Evolutionary conservation across 495 filamentous ascomycete genomes (phyloP), one percentile per base, ranked within the genome.

Genomic region (Bacidia rubella): DNA sequence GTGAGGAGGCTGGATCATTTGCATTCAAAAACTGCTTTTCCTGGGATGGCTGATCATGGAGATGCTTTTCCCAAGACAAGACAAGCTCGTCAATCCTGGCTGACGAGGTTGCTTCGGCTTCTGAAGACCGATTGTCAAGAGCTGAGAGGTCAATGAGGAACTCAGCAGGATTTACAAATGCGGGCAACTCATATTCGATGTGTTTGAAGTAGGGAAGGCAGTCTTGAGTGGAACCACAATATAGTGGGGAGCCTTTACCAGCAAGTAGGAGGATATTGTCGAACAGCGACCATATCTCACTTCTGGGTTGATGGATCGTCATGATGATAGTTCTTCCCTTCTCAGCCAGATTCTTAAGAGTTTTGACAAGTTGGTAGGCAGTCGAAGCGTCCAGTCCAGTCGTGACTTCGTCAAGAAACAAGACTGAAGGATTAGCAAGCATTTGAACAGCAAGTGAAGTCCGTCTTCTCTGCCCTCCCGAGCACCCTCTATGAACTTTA

Each of bases 381-480:
- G 77, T 83, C 11, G 82, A 83, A 7, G 83, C 80, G 66, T 87
- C 83, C 11, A 87, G 67, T 0, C 82, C 83, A 5, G 84, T 86
- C 0, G 84, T 88, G 0, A 84, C 82, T 57, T 88, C 84, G 51
- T 88, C 84, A 12, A 84, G 71, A 58, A 86, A 87, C 9, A 88
- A 59, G 5, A 87, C 75, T 12, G 80, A 85, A 2, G 84, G 83
- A 57, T 86, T 88, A 1, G 82, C 74, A 26, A 88, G 68, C 51
- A 87, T 70, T 63, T 87, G 84, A 21, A 88, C 83, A 11, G 82
- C 84, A 54, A 88, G 81, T 52, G 79, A 83, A 1, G 77, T 79
- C 47, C 84, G 71, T 55, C 84, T 72, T 66, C 85, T 87, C 61
- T 87, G 84, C 1, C 84, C 84, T 9, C 84, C 83, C 41, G 80